Base-by-base conservation (phyloP, 768 basidiomycete species). In the Naganishia vishniacii region DNA sequence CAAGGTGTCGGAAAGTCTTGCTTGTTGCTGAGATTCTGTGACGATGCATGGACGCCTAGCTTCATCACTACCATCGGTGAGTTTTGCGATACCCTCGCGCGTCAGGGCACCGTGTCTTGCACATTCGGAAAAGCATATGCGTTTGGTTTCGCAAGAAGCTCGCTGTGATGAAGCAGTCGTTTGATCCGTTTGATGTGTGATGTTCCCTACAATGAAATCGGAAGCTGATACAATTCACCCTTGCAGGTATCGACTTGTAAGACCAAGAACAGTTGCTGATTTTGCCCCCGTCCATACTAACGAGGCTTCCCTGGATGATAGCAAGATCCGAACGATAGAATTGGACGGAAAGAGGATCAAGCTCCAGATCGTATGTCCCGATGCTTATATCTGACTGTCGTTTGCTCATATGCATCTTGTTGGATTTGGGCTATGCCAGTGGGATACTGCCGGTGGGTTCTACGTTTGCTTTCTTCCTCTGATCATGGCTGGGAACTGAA, bases 31-130 rank as follows among this genome's bases (percentile, higher is more conserved):
- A 71, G 75, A 62, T 99, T 99, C 85, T 97, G 92, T 77, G 95
- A 98, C 81, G 95, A 99, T 79, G 89, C 93, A 68, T 99, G 93
- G 92, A 98, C 95, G 34, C 93, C 93, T 49, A 92, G 89, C 46
- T 98, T 97, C 82, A 98, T 97, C 80, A 97, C 93, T 63, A 99
- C 95, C 63, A 99, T 99, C 78, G 95, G 94, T 74, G 65, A 59
- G 68, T 69, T 29, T 15, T 31, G 23, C 49, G 29, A 31, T 34
- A 18, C 29, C 31, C 15, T n/a, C 13, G 29, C 49, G 11, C n/a
- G n/a, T n/a, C n/a, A n/a, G n/a, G n/a, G n/a, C n/a, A n/a, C n/a
- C n/a, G n/a, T n/a, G n/a, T n/a, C n/a, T n/a, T n/a, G n/a, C n/a
- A n/a, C n/a, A n/a, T n/a, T n/a, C n/a, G n/a, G n/a, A n/a, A n/a